Evolutionary conservation across 1,284 basidiomycete species (phyloP), one percentile per base, ranked within the genome.

Genomic region (Vanrija humicola): DNA sequence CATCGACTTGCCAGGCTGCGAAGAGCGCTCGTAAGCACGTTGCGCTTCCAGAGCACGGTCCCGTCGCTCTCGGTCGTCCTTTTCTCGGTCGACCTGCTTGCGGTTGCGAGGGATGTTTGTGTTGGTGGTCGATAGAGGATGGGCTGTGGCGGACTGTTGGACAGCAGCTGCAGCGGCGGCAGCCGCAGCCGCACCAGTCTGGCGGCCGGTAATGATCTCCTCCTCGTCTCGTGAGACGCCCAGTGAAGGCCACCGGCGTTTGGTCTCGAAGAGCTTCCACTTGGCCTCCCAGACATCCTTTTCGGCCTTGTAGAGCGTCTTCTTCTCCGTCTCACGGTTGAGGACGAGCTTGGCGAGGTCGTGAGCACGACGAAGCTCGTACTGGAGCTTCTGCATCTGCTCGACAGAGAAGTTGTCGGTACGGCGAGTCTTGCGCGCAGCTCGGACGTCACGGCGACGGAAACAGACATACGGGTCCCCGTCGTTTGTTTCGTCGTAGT

Each of bases 381-480:
- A 76, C 64, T 90, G 87, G 14, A 97, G 78, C 43, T 90, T 87
- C 10, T 86, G 75, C 63, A 97, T 83, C 65, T 90, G 89, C 66
- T 96, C 93, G 12, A 92, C 88, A 21, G 88, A 90, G 2, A 88
- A 87, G 16, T 86, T 86, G 69, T 96, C 92, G 1, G 88, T 88
- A 9, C 90, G 87, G 23, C 94, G 86, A 1, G 95, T 98, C 79
- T 98, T 98, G 57, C 95, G 86, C 23, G 92, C 84, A 14, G 89
- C 86, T 73, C 98, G 98, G 73, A 90, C 89, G 70, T 98, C 95
- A 56, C 94, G 86, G 52, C 95, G 84, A 42, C 96, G 86, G 83
- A 99, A 98, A 77, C 96, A 99, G 49, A 98, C 91, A 64, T 98
- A 98, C 0, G 96, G 96, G 70, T 98, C 93, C 58, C 91, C 93